Base-by-base conservation (phyloP, 2,329 filamentous ascomycete genomes). In the Nemania sp. region DNA sequence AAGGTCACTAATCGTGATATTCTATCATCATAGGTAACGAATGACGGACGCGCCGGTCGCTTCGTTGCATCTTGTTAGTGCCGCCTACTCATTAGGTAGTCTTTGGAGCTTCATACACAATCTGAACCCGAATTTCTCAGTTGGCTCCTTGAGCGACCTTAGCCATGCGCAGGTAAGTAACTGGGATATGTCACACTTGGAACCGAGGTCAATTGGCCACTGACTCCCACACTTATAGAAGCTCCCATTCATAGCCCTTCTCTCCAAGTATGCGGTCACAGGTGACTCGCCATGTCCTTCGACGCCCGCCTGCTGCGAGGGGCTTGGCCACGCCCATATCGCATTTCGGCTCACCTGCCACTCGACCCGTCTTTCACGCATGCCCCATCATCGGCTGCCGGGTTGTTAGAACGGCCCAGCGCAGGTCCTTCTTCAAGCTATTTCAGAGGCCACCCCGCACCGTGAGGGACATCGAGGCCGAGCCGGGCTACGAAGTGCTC, bases 401-500 rank as follows among this genome's bases (percentile, higher is more conserved):
- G 57, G 73, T 60, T 58, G 59, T 42, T 13, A 64, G 67, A 66
- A 54, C 65, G 20, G 54, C 73, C 6, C 79, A 81, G 65, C 76
- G 79, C 50, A 79, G 87, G 64, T 82, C 82, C 3, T 86, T 93
- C 59, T 81, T 92, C 68, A 81, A 82, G 25, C 77, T 92, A 48
- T 83, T 90, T 67, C 73, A 80, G 64, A 86, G 87, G 68, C 77
- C 85, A 3, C 82, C 86, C 17, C 81, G 85, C 60, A 78, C 83
- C 58, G 75, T 87, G 45, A 88, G 86, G 72, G 80, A 85, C 20
- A 80, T 87, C 52, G 82, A 87, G 68, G 78, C 87, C 62, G 90
- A 87, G 69, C 89, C 86, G 0, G 92, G 92, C 54, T 84, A 92
- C 69, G 85, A 87, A 65, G 83, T 83, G 15, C 85, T 97, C 77